Percentiles rank a stretch among this genome's conserved stretches.
Evolutionary conservation across 2,329 filamentous ascomycete genomes (phyloP).

Genomic region (Xylaria sp.): DNA sequence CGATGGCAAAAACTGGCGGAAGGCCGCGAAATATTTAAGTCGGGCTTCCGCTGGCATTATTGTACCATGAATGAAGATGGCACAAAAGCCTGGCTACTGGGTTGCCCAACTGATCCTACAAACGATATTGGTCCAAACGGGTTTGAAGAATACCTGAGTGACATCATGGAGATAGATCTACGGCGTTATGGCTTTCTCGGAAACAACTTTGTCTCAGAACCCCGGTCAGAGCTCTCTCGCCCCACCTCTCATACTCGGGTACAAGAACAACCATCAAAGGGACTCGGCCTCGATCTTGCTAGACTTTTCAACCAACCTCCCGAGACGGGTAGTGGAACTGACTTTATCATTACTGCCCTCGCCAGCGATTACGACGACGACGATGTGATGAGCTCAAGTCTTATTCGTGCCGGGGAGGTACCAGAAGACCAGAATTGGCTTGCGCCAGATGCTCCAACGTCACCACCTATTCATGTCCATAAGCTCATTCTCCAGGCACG

Average conservation of each 20-base stretch:
- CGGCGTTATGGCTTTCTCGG: slow-evolving; percentile 91
- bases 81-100: slow-evolving; percentile 96
- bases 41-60: slow-evolving; percentile 97
- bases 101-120: slow-evolving; percentile 80
- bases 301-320: slow-evolving; percentile 87
- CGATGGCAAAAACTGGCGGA: slow-evolving; percentile 97
- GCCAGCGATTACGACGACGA: slow-evolving; percentile 79
- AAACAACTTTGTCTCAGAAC: slow-evolving; percentile 72
- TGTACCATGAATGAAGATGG: slow-evolving; percentile 95
- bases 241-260: slow-evolving; percentile 60
- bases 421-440: slow-evolving; percentile 65
- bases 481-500: slow-evolving; percentile 92
- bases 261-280: slow-evolving; percentile 67
- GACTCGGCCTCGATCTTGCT: slow-evolving; percentile 85
- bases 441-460: slow-evolving; percentile 71
- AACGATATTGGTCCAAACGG: slow-evolving; percentile 74
- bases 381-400: slow-evolving; percentile 65
- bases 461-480: slow-evolving; percentile 90
- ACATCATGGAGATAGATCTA: slow-evolving; percentile 93
- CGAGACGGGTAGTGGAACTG: slow-evolving; percentile 84
- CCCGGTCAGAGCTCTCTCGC: slow-evolving; percentile 59
- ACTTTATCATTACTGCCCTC: slow-evolving; percentile 91
- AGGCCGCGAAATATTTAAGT: slow-evolving; percentile 90
- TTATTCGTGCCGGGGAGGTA: slow-evolving; percentile 58
- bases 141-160: slow-evolving; percentile 91